A percentile compares a stretch with the other conserved stretches of the same genome.
Conservation (phyloP, 2,329 filamentous ascomycete genomes). For the Metarhizium robertsii region DNA sequence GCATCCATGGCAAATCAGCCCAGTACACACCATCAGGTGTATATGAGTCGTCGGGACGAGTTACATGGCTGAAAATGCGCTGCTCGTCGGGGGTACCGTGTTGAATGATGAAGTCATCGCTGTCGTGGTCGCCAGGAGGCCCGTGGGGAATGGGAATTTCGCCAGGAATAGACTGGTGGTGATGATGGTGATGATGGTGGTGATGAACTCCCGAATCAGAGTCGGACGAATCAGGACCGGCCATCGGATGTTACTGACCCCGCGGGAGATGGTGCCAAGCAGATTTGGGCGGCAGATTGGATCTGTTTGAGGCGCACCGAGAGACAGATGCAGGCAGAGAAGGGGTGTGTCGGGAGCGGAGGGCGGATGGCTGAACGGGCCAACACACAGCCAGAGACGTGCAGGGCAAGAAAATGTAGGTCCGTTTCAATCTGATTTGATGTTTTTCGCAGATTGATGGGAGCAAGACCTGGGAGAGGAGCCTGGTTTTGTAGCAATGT, state of each 20-base stretch:
- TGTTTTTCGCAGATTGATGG: too few relatives aligned
- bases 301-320: too few relatives aligned
- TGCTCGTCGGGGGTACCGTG: slow-evolving; percentile 40
- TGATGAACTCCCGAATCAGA: slow-evolving; percentile 3
- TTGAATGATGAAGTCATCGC: slow-evolving; percentile 33
- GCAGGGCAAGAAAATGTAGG: too few relatives aligned
- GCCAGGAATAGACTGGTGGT: slow-evolving; percentile 31
- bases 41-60: slow-evolving; percentile 84
- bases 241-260: slow-evolving; percentile 3
- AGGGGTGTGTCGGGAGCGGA: neutral
- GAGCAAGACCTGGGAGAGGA: neutral
- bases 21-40: slow-evolving; percentile 78
- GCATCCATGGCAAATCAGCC: slow-evolving; percentile 68
- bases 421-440: neutral
- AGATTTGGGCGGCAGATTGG: neutral
- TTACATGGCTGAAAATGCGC: slow-evolving; percentile 65
- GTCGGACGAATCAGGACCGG: slow-evolving; percentile 3
- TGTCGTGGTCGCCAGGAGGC: slow-evolving; percentile 36
- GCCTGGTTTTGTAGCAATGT: neutral
- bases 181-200: slow-evolving; percentile 15
- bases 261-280: neutral
- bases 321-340: too few relatives aligned
- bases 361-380: too few relatives aligned
- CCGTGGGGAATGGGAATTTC: slow-evolving; percentile 47
- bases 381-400: neutral